Percentiles rank a stretch among this genome's conserved stretches.
Evolutionary conservation across 2,329 filamentous ascomycete species (phyloP).

Genomic region (Penicillium janthinellum): DNA sequence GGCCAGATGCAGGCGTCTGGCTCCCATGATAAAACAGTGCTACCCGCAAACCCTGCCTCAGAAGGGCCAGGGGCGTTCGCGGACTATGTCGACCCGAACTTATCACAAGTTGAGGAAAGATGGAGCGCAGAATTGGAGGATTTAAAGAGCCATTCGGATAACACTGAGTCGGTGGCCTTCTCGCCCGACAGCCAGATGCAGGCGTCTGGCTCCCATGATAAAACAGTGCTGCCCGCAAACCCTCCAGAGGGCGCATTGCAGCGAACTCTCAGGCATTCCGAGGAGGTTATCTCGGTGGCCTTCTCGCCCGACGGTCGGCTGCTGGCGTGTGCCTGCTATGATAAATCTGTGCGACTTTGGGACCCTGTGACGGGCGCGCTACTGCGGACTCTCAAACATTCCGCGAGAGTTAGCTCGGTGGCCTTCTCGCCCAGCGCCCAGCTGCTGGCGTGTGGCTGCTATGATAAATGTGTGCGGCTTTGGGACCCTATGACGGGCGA

Average conservation of each 20-base stretch:
- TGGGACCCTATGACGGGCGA: conserved; percentile 11
- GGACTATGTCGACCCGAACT: not conserved
- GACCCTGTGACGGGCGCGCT: not conserved
- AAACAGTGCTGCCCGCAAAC: too few relatives aligned
- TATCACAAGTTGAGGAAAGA: not conserved
- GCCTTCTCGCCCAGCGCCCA: conserved; percentile 25
- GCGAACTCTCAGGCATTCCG: not conserved
- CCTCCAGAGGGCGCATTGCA: not conserved
- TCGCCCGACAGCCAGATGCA: too few relatives aligned
- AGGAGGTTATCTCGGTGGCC: not conserved
- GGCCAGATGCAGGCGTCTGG: too few relatives aligned
- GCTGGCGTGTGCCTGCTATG: not conserved
- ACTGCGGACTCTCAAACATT: not conserved
- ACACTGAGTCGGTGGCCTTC: too few relatives aligned
- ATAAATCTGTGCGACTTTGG: conserved; percentile 5
- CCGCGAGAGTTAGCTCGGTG: conserved; percentile 1
- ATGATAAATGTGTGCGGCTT: conserved; percentile 11
- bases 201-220: too few relatives aligned
- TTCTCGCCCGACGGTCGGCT: conserved; percentile 8
- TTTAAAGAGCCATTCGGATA: too few relatives aligned
- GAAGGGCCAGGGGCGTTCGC: not conserved
- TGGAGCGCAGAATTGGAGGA: not conserved
- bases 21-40: too few relatives aligned
- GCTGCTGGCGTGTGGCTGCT: conserved; percentile 20
- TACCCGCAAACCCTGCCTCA: too few relatives aligned